Base-by-base conservation (phyloP, 345 rosid genomes). In the Aurinia saxatilis region DNA sequence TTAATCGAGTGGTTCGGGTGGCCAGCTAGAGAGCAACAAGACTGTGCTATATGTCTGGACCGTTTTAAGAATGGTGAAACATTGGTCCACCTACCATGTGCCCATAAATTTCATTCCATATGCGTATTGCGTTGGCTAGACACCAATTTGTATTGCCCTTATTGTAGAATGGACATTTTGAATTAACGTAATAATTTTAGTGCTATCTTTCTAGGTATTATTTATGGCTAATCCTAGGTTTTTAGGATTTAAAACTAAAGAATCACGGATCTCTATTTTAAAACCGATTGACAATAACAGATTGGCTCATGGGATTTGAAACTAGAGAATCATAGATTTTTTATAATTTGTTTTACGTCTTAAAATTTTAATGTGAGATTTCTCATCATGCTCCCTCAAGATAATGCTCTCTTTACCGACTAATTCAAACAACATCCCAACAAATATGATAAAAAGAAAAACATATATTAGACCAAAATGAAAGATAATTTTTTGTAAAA, bases 111-210 rank as follows among this genome's bases (percentile, higher is more conserved):
- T 74, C 96, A 89, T 50, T 58, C 76, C 1, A 67, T 50, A 36
- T 87, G 98, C 15, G 42, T 85, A 78, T 53, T 80, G 38, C 93
- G 93, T 33, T 89, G 96, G 95, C 78, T 86, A 2, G 82, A 77
- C 16, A 79, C 31, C 41, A 75, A 72, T 63, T 61, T 82, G 8
- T 85, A 72, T 11, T 88, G 98, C 71, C 96, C 96, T 13, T 92
- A 83, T 60, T 83, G 96, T 73, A 76, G 96, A 71, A 63, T 50
- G 76, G 78, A 68, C 6, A 70, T 88, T 23, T 63, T 48, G 48
- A 63, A 57, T 16, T 40, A 16, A 56, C 14, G 8, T 14, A 30
- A 49, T 3, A 27, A 0, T 6, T 65, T 27, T 51, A 6, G 30
- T 37, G 10, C 10, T 13, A 39, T 44, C 5, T 44, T 14, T 10